A percentile compares a stretch with the other conserved stretches of the same genome.
phyloP scores from a whole-genome alignment of 805 yeast species.

The Barnettozyma wickerhamii region DNA sequence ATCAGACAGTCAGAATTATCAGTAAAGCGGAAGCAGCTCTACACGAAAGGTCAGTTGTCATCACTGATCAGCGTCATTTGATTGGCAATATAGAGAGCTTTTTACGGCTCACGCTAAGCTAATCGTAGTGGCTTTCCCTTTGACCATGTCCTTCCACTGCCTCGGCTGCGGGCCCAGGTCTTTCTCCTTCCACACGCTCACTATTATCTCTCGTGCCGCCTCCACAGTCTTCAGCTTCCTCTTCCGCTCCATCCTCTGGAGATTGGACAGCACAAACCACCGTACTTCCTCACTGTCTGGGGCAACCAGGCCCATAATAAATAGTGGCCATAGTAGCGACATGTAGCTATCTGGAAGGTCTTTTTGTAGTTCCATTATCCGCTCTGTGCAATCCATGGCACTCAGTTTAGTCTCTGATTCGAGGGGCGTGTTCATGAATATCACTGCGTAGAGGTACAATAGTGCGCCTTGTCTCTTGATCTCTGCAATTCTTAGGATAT shows the following conservation, averaged over 20 bases:
- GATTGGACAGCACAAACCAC: conserved; percentile 34
- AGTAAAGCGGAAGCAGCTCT: not conserved
- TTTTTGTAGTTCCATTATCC: conserved; percentile 22
- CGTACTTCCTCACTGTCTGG: conserved; percentile 32
- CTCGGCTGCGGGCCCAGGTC: conserved; percentile 28
- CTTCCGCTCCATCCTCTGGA: conserved; percentile 32
- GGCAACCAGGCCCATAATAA: conserved; percentile 33
- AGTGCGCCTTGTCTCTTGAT: conserved; percentile 34
- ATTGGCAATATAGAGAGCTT: too few relatives aligned
- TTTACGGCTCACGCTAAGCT: conserved; percentile 36
- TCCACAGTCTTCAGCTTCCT: conserved; percentile 35
- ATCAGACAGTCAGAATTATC: not conserved
- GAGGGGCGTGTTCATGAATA: conserved; percentile 23
- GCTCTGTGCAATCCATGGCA: conserved; percentile 17
- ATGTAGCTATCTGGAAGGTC: conserved; percentile 30
- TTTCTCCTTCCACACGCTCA: conserved; percentile 37
- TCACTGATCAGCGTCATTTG: too few relatives aligned
- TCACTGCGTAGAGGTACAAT: conserved; percentile 33
- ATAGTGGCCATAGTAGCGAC: conserved; percentile 39
- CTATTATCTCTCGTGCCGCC: conserved; percentile 32
- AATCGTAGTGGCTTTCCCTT: conserved; percentile 32
- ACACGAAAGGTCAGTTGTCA: too few relatives aligned
- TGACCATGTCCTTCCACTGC: conserved; percentile 36
- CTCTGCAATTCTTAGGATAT: conserved; percentile 32
- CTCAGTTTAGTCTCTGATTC: conserved; percentile 13